Percentiles rank a stretch among this genome's conserved stretches.
Conservation (phyloP, 2,329 filamentous ascomycete species). For the Pestalotiopsis fici region DNA sequence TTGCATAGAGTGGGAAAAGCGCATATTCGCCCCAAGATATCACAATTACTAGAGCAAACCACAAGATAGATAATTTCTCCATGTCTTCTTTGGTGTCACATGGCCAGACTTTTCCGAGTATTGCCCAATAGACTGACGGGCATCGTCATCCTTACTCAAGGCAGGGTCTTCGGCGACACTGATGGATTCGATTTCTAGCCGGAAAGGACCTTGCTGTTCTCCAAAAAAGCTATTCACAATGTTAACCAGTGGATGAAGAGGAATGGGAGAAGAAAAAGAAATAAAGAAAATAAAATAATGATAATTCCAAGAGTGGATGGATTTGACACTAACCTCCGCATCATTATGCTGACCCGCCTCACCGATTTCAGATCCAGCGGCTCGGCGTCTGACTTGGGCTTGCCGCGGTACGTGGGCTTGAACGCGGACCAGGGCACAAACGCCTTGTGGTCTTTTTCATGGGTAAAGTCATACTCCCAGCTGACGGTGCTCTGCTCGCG, state of each 20-base stretch:
- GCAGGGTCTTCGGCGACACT: slow-evolving; percentile 33
- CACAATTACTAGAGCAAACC: background rate
- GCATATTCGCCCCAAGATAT: background rate
- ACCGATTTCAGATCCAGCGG: slow-evolving; percentile 61
- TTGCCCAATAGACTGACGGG: background rate
- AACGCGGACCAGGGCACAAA: slow-evolving; percentile 66
- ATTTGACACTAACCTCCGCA: slow-evolving; percentile 65
- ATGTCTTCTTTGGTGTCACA: background rate
- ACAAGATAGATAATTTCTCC: background rate
- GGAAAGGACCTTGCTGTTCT: slow-evolving; percentile 69
- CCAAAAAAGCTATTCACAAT: slow-evolving; percentile 67
- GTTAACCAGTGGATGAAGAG: slow-evolving; percentile 16
- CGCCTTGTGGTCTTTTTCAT: slow-evolving; percentile 32
- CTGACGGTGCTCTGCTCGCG: slow-evolving; percentile 72
- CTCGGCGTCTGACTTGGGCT: slow-evolving; percentile 59
- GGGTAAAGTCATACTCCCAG: slow-evolving; percentile 71
- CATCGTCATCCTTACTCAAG: background rate
- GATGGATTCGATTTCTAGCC: slow-evolving; percentile 56
- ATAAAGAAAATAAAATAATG: too few relatives aligned
- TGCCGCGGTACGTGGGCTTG: slow-evolving; percentile 73
- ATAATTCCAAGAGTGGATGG: background rate
- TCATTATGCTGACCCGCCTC: slow-evolving; percentile 75
- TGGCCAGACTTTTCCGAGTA: background rate
- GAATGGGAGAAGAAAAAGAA: too few relatives aligned
- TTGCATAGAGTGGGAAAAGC: too few relatives aligned